These are phyloP conservation scores for Rhinocladiella similis DNA, from an alignment of 2,329 filamentous ascomycete genomes.

Conservation along the genomic window DNA sequence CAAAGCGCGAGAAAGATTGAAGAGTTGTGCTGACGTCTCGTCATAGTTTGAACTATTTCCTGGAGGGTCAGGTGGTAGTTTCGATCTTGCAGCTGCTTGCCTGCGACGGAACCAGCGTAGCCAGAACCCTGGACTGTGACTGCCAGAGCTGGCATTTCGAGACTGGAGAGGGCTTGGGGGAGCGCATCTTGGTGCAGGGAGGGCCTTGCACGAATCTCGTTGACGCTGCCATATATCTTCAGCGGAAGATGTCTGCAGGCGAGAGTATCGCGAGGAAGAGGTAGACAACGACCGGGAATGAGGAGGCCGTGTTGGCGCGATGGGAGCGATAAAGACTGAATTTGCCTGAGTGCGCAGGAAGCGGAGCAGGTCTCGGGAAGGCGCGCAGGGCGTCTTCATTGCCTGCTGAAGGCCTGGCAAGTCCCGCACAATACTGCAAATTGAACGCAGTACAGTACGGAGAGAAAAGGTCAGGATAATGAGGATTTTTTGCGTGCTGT, in stretches of 20 bases:
- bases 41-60: constrained; percentile 31
- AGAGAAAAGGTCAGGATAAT: background rate
- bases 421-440: background rate
- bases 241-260: constrained; percentile 3
- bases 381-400: constrained; percentile 35
- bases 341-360: constrained; percentile 73
- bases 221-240: constrained; percentile 25
- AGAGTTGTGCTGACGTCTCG: constrained; percentile 59
- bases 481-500: background rate
- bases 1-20: constrained; percentile 66
- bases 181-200: constrained; percentile 20
- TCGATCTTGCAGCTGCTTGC: constrained; percentile 10
- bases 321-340: constrained; percentile 39
- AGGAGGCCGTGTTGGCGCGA: constrained; percentile 19
- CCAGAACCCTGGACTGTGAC: constrained; percentile 21
- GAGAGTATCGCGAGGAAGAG: background rate
- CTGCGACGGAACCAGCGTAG: constrained; percentile 22
- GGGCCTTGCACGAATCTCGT: constrained; percentile 24
- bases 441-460: background rate
- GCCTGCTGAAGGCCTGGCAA: constrained; percentile 7
- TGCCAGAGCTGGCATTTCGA: constrained; percentile 24
- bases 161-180: constrained; percentile 18
- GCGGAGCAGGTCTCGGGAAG: constrained; percentile 62
- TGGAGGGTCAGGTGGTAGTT: constrained; percentile 10
- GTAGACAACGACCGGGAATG: constrained; percentile 26